A percentile compares a stretch with the other conserved stretches of the same genome.
Evolutionary conservation across 768 basidiomycete genomes (phyloP).

Genomic region (Naganishia friedmannii): DNA sequence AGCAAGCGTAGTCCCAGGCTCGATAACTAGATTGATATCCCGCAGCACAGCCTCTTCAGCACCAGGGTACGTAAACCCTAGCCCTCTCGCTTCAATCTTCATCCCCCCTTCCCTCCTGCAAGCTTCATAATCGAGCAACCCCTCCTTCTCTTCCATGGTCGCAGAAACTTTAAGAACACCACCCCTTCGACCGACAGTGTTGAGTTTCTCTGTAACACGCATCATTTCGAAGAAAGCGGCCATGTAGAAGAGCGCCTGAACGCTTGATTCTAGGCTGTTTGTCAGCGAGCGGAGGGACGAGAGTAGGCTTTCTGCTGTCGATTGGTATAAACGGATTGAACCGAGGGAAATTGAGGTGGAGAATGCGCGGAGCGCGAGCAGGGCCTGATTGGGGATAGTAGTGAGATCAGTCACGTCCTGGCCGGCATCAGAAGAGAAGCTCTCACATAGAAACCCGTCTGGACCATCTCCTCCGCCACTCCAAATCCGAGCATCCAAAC

Average conservation of each 20-base stretch:
- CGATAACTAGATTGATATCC: slow-evolving; percentile 67
- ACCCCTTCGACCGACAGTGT: slow-evolving; percentile 20
- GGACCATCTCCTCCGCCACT: slow-evolving; percentile 30
- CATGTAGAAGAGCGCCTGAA: slow-evolving; percentile 81
- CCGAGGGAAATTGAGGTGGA: slow-evolving; percentile 72
- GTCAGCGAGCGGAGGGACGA: slow-evolving; percentile 64
- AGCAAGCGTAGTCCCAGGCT: slow-evolving; percentile 75
- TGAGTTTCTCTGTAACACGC: slow-evolving; percentile 53
- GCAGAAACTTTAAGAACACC: slow-evolving; percentile 55
- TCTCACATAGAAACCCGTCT: slow-evolving; percentile 38
- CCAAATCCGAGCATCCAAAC: slow-evolving; percentile 26
- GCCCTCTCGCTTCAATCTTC: slow-evolving; percentile 64
- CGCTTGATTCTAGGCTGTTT: slow-evolving; percentile 68
- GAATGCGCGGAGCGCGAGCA: slow-evolving; percentile 69
- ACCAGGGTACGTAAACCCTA: slow-evolving; percentile 79
- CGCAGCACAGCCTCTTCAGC: slow-evolving; percentile 64
- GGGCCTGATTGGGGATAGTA: too few species aligned
- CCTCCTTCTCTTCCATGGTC: slow-evolving; percentile 56
- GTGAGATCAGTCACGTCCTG: too few species aligned
- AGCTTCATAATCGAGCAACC: slow-evolving; percentile 39
- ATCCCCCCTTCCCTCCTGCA: slow-evolving; percentile 57
- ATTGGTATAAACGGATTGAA: slow-evolving; percentile 75
- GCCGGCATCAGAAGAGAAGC: too few species aligned
- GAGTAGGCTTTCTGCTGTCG: slow-evolving; percentile 69
- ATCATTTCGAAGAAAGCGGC: slow-evolving; percentile 78